Percentiles rank a stretch among this genome's conserved stretches.
Conservation (phyloP, 2,329 filamentous ascomycete species). For the Trichoderma sp. region DNA sequence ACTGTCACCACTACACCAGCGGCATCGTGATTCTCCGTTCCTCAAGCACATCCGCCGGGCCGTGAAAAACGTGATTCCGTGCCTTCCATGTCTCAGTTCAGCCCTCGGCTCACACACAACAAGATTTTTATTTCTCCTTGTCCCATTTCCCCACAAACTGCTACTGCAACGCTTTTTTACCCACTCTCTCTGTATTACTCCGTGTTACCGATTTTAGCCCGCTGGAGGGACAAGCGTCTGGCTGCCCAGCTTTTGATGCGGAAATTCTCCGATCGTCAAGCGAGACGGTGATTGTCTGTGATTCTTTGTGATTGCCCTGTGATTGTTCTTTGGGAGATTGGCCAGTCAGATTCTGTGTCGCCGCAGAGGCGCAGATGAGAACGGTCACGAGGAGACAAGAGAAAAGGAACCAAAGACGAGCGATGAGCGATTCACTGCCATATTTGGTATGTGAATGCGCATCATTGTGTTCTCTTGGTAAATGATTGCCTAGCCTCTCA, state of each 20-base stretch:
- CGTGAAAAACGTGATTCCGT: slow-evolving; percentile 10
- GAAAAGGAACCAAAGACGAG: background rate
- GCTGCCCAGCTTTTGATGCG: background rate
- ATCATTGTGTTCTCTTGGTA: background rate
- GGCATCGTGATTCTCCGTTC: background rate
- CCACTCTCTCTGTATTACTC: background rate
- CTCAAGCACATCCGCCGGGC: slow-evolving; percentile 12
- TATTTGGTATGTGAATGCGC: background rate
- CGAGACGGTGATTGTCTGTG: background rate
- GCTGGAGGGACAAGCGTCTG: background rate
- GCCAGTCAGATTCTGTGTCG: background rate
- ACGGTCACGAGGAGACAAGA: background rate
- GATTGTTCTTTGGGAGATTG: background rate
- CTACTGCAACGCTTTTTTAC: background rate
- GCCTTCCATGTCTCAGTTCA: background rate
- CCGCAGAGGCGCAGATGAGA: background rate
- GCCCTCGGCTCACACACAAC: background rate
- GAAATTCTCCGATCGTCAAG: background rate
- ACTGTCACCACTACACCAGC: background rate
- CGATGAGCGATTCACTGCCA: background rate
- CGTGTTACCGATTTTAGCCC: background rate
- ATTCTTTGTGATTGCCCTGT: background rate
- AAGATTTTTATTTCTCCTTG: background rate
- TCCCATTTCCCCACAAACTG: background rate
- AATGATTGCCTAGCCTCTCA: background rate